phyloP scores from a whole-genome alignment of 352 stramenopile genomes.

The Pythium apleroticum region DNA sequence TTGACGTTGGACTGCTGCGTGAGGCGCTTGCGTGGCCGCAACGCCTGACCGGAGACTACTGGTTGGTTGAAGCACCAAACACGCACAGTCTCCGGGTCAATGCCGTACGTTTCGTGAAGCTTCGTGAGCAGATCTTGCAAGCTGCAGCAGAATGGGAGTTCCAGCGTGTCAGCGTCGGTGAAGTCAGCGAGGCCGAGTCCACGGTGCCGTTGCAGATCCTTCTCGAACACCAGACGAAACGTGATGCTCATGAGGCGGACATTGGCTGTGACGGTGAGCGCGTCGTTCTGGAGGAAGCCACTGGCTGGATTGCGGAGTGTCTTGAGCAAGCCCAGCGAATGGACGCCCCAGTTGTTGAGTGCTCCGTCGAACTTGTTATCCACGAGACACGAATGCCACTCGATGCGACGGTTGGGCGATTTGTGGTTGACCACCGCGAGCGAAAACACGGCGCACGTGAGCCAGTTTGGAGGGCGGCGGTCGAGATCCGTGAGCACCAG shows the following conservation, averaged over 20 bases:
- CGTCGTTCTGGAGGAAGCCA: constrained; percentile 48
- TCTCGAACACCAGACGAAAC: constrained; percentile 67
- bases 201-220: constrained; percentile 47
- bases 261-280: constrained; percentile 61
- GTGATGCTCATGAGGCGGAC: constrained; percentile 81
- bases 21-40: constrained; percentile 70
- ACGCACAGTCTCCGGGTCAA: constrained; percentile 33
- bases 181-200: constrained; percentile 60
- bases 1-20: constrained; percentile 36
- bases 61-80: constrained; percentile 84
- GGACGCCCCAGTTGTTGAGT: constrained; percentile 82
- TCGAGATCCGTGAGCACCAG: constrained; percentile 77
- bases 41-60: constrained; percentile 65
- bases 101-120: constrained; percentile 33
- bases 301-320: constrained; percentile 53
- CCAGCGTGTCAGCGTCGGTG: constrained; percentile 41
- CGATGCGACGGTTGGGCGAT: constrained; percentile 46
- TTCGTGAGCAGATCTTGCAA: constrained; percentile 50
- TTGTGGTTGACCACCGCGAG: constrained; percentile 57
- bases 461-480: constrained; percentile 49
- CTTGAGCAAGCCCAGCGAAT: constrained; percentile 62
- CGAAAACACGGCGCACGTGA: constrained; percentile 81
- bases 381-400: constrained; percentile 79
- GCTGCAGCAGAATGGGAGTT: constrained; percentile 69
- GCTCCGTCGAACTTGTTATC: constrained; percentile 82